phyloP scores from a whole-genome alignment of 768 basidiomycete species.

The Piloderma croceum region DNA sequence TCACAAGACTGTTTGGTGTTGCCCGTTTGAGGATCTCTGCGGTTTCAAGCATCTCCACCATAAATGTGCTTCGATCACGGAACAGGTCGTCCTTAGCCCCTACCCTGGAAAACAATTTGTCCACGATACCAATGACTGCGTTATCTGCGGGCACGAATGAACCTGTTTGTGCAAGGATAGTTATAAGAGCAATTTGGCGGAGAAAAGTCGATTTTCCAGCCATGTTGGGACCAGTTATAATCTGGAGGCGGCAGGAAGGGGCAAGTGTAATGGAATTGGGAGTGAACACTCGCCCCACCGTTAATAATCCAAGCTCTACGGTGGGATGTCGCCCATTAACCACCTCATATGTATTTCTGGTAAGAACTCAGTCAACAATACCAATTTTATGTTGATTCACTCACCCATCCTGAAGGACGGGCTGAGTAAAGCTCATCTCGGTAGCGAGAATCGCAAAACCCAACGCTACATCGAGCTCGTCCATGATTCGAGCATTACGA shows the following conservation, averaged over 20 bases:
- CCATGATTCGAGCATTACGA: slow-evolving; percentile 70
- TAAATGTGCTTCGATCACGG: slow-evolving; percentile 91
- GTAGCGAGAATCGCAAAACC: slow-evolving; percentile 76
- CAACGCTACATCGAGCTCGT: slow-evolving; percentile 82
- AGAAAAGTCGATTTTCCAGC: slow-evolving; percentile 91
- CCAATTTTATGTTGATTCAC: slow-evolving; percentile 15
- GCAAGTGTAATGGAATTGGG: slow-evolving; percentile 73
- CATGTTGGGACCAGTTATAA: slow-evolving; percentile 95
- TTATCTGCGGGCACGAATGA: slow-evolving; percentile 88
- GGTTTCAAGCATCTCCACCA: slow-evolving; percentile 97
- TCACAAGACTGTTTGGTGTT: slow-evolving; percentile 75
- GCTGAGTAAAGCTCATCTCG: slow-evolving; percentile 73
- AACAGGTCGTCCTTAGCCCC: slow-evolving; percentile 95
- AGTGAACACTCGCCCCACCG: slow-evolving; percentile 70
- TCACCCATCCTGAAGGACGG: slow-evolving; percentile 65
- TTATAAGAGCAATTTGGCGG: slow-evolving; percentile 85
- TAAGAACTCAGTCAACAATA: slow-evolving; percentile 2
- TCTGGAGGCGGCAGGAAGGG: slow-evolving; percentile 59
- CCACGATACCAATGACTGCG: slow-evolving; percentile 80
- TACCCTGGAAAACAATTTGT: slow-evolving; percentile 88
- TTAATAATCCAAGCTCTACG: slow-evolving; percentile 82
- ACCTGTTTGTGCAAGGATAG: slow-evolving; percentile 87
- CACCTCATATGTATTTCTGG: slow-evolving; percentile 57
- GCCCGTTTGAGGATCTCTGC: slow-evolving; percentile 84
- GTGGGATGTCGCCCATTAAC: slow-evolving; percentile 85